Percentiles rank a stretch among this genome's conserved stretches.
Conservation (phyloP, 129 eudicot genomes). For the Cynara cardunculus region DNA sequence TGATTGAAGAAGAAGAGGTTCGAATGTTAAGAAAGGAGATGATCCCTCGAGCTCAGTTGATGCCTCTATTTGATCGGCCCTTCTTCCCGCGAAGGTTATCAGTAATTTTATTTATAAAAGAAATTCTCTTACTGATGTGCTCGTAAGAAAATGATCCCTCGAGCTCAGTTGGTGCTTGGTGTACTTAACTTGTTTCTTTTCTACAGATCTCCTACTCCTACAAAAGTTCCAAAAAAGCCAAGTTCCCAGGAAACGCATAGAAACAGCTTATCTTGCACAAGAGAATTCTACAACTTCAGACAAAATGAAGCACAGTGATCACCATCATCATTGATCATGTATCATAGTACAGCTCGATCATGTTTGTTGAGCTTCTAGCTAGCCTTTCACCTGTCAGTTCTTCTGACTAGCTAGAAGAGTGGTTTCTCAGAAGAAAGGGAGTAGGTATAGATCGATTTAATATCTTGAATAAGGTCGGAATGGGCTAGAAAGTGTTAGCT, state of each 20-base stretch:
- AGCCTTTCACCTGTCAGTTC: conserved; percentile 7
- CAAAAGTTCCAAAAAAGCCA: conserved; percentile 62
- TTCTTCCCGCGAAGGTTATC: conserved; percentile 73
- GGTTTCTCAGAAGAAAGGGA: conserved; percentile 6
- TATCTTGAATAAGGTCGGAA: conserved; percentile 16
- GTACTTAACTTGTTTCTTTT: neutral
- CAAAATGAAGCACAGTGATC: conserved; percentile 42
- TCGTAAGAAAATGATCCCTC: neutral
- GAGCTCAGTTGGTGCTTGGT: neutral
- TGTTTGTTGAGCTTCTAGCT: conserved; percentile 3
- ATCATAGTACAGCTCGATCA: neutral
- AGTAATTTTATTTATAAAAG: neutral
- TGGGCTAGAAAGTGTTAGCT: conserved; percentile 17
- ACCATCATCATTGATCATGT: conserved; percentile 2
- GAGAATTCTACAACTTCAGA: conserved; percentile 30
- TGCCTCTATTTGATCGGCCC: conserved; percentile 82
- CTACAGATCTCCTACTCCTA: conserved; percentile 61
- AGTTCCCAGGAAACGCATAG: conserved; percentile 35
- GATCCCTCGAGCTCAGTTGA: conserved; percentile 88
- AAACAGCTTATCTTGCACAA: conserved; percentile 45
- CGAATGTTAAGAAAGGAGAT: conserved; percentile 71
- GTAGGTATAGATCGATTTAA: neutral
- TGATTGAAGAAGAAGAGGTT: conserved; percentile 86
- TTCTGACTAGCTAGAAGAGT: conserved; percentile 21
- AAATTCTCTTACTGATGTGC: neutral